Conservation (phyloP, 2,329 filamentous ascomycete species). For the Neoascochyta sp. region DNA sequence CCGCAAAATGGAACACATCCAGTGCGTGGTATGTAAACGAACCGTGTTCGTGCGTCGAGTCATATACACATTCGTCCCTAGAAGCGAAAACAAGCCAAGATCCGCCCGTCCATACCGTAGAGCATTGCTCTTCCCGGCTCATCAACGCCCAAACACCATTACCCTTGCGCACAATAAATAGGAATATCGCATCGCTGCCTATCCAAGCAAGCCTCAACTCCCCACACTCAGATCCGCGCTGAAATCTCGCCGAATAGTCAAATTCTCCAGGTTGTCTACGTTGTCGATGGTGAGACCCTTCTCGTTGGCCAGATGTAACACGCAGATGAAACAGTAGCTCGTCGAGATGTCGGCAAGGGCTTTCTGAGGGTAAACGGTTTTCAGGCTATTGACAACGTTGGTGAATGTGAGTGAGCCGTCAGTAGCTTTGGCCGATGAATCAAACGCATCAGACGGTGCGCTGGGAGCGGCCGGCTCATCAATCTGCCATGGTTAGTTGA, state of each 20-base stretch:
- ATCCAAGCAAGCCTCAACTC: neutral
- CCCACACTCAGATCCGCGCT: conserved; percentile 40
- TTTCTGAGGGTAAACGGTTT: conserved; percentile 78
- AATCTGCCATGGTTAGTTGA: conserved; percentile 17
- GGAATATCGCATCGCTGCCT: too few species aligned
- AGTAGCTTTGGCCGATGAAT: conserved; percentile 43
- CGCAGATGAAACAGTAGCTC: conserved; percentile 85
- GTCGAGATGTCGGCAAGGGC: conserved; percentile 94
- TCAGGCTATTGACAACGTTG: conserved; percentile 82
- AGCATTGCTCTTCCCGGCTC: too few species aligned
- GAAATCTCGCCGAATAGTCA: conserved; percentile 48
- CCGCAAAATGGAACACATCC: too few species aligned
- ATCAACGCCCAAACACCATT: too few species aligned
- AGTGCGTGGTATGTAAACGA: too few species aligned
- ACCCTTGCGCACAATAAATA: too few species aligned
- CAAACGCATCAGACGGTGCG: conserved; percentile 11
- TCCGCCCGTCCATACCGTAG: too few species aligned
- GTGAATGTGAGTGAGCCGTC: conserved; percentile 73
- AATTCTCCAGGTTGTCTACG: conserved; percentile 49
- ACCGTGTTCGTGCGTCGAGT: too few species aligned
- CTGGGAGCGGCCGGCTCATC: conserved; percentile 19
- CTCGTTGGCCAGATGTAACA: conserved; percentile 88
- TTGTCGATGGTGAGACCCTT: conserved; percentile 78
- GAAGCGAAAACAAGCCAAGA: too few species aligned
- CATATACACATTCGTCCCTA: too few species aligned